phyloP scores from a whole-genome alignment of 2,329 filamentous ascomycete species.

The Eutypa lata region DNA sequence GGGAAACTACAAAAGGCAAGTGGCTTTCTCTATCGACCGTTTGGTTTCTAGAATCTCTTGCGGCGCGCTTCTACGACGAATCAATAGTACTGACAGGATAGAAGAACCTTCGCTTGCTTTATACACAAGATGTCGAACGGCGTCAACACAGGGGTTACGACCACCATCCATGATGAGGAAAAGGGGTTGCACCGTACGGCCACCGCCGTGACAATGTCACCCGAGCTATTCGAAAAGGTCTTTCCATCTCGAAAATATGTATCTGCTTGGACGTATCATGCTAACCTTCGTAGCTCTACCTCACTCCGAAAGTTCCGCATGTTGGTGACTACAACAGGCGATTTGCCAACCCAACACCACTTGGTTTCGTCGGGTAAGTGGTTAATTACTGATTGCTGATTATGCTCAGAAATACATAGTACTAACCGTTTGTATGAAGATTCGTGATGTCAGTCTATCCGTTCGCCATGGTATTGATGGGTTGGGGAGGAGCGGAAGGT shows the following conservation, averaged over 20 bases:
- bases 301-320: conserved; percentile 34
- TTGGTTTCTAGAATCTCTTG: neutral
- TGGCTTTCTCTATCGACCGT: neutral
- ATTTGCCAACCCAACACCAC: conserved; percentile 36
- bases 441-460: conserved; percentile 37
- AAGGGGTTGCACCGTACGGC: conserved; percentile 31
- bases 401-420: neutral
- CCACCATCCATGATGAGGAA: conserved; percentile 25
- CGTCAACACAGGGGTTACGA: conserved; percentile 8
- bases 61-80: neutral
- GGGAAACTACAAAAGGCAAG: neutral
- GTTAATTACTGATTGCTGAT: neutral
- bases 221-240: conserved; percentile 36
- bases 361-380: conserved; percentile 34
- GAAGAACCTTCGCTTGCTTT: neutral
- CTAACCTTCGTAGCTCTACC: conserved; percentile 29
- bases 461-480: conserved; percentile 34
- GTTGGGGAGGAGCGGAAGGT: conserved; percentile 33
- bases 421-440: conserved; percentile 15
- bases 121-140: conserved; percentile 18
- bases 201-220: conserved; percentile 34
- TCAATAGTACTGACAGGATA: neutral
- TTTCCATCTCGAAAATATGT: neutral
- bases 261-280: neutral
- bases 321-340: conserved; percentile 32